Evolutionary conservation across 2,329 filamentous ascomycete genomes (phyloP).

Genomic region (Penicillium palitans): DNA sequence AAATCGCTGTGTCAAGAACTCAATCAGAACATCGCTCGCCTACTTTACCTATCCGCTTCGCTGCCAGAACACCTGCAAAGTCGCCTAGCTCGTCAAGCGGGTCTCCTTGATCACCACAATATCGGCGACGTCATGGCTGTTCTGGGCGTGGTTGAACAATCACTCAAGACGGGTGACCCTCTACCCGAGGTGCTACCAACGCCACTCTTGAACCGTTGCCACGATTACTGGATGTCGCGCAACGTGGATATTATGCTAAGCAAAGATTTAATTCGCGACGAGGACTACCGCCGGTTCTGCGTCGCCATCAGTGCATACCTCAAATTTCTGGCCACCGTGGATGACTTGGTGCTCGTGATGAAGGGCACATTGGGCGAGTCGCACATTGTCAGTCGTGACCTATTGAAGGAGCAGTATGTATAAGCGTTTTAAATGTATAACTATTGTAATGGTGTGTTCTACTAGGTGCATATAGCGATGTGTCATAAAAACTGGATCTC

Average conservation of each 20-base stretch:
- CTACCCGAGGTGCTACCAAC: conserved; percentile 52
- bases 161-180: conserved; percentile 50
- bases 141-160: conserved; percentile 49
- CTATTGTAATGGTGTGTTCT: not conserved
- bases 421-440: not conserved
- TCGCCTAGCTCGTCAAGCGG: conserved; percentile 41
- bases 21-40: conserved; percentile 34
- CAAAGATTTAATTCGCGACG: conserved; percentile 40
- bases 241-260: conserved; percentile 32
- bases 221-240: conserved; percentile 28
- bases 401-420: conserved; percentile 13
- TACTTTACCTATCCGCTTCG: conserved; percentile 38
- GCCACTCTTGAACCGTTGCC: conserved; percentile 45
- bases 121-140: conserved; percentile 56
- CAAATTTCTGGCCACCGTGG: conserved; percentile 45
- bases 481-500: conserved; percentile 7
- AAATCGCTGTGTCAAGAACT: conserved; percentile 36
- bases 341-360: conserved; percentile 49
- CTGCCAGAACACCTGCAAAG: conserved; percentile 44
- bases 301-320: conserved; percentile 50
- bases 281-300: conserved; percentile 50
- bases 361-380: conserved; percentile 49
- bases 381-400: conserved; percentile 31
- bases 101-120: conserved; percentile 46
- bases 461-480: not conserved